Conservation (phyloP, 768 basidiomycete species). For the Hemileccinum impolitum region DNA sequence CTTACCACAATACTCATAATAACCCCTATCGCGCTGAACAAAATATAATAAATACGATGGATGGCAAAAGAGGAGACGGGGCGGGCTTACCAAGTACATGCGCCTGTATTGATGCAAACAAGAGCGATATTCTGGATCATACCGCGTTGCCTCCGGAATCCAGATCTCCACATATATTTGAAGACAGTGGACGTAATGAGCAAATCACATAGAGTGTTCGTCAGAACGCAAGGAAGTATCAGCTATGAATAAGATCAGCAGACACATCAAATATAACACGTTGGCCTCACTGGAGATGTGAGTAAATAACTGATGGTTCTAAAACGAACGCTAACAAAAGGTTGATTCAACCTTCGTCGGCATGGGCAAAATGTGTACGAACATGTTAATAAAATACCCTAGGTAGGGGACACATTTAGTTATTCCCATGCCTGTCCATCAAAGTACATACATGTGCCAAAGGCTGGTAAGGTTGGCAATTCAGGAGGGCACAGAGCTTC, state of each 20-base stretch:
- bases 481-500: not conserved
- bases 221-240: not conserved
- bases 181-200: slow-evolving; percentile 4
- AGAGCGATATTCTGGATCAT: slow-evolving; percentile 8
- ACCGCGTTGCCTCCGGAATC: slow-evolving; percentile 6
- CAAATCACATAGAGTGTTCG: not conserved
- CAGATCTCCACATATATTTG: slow-evolving; percentile 19
- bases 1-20: slow-evolving; percentile 4
- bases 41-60: not conserved
- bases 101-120: slow-evolving; percentile 12
- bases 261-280: not conserved
- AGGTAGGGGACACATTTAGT: not conserved
- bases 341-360: not conserved
- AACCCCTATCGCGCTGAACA: not conserved
- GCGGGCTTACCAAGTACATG: slow-evolving; percentile 9
- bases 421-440: not conserved
- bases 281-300: slow-evolving; percentile 1
- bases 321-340: not conserved
- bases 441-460: slow-evolving; percentile 9
- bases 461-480: not conserved
- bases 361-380: not conserved
- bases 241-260: slow-evolving; percentile 3
- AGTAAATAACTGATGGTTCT: not conserved
- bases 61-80: not conserved
- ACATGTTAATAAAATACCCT: slow-evolving; percentile 2